Percentiles rank a stretch among this genome's conserved stretches.
phyloP scores from a whole-genome alignment of 2,329 filamentous ascomycete species.

The Aureobasidium sp. region DNA sequence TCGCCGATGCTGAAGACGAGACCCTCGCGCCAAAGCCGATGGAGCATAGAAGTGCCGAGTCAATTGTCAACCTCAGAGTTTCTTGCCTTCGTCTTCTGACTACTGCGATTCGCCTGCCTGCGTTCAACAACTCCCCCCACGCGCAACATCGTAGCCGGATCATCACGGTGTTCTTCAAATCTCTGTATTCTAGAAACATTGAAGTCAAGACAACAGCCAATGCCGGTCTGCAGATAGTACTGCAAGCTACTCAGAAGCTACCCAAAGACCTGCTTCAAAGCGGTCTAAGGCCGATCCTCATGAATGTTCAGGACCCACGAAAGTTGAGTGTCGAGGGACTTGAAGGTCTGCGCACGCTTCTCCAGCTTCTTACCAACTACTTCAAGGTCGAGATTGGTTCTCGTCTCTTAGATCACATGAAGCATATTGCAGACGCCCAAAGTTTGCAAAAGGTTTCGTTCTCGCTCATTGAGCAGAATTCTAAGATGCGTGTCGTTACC shows the following conservation, averaged over 20 bases:
- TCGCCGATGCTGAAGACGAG: constrained; percentile 92
- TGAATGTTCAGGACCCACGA: constrained; percentile 90
- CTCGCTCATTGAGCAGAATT: constrained; percentile 85
- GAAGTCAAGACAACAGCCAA: constrained; percentile 93
- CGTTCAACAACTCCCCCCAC: constrained; percentile 70
- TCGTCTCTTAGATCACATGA: constrained; percentile 87
- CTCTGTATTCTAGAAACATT: constrained; percentile 83
- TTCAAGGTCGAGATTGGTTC: constrained; percentile 98
- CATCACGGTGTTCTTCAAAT: constrained; percentile 96
- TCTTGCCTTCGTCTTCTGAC: constrained; percentile 90
- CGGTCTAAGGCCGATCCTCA: constrained; percentile 86
- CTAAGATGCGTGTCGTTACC: constrained; percentile 87
- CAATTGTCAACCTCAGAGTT: constrained; percentile 83
- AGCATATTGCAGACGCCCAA: constrained; percentile 73
- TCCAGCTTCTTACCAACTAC: constrained; percentile 91
- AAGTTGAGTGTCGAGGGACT: constrained; percentile 81
- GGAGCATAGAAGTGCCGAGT: constrained; percentile 91
- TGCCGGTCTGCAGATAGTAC: constrained; percentile 75
- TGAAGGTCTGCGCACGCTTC: constrained; percentile 78
- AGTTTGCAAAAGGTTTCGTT: constrained; percentile 87
- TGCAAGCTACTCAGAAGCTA: constrained; percentile 81
- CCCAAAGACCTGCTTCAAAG: constrained; percentile 94
- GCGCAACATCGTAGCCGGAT: constrained; percentile 53
- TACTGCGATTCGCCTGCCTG: constrained; percentile 85
- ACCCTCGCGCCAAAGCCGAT: constrained; percentile 83